These are phyloP conservation scores for apple (Malus domestica) DNA, from an alignment of 306 rosid genomes.

Conservation along the genomic window ASM211411v1 NC_041791.1:35840501-35841000, in stretches of 20 bases:
- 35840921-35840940: no score
- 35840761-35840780: not conserved
- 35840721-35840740: not conserved
- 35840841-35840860: no score
- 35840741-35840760: conserved; percentile 13
- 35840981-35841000: no score
- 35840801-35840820: conserved; percentile 5
- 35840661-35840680: not conserved
- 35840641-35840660: not conserved
- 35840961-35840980: no score
- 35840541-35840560: no score
- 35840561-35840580: not conserved
- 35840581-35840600: not conserved
- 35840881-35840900: no score
- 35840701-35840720: not conserved
- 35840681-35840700: not conserved
- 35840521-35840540: no score
- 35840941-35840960: no score
- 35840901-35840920: no score
- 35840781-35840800: conserved; percentile 7
- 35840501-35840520: no score
- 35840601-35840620: not conserved
- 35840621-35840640: not conserved
- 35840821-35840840: no score
- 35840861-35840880: no score